Evolutionary conservation across 2,329 filamentous ascomycete species (phyloP).

Genomic region (Colletotrichum plurivorum): DNA sequence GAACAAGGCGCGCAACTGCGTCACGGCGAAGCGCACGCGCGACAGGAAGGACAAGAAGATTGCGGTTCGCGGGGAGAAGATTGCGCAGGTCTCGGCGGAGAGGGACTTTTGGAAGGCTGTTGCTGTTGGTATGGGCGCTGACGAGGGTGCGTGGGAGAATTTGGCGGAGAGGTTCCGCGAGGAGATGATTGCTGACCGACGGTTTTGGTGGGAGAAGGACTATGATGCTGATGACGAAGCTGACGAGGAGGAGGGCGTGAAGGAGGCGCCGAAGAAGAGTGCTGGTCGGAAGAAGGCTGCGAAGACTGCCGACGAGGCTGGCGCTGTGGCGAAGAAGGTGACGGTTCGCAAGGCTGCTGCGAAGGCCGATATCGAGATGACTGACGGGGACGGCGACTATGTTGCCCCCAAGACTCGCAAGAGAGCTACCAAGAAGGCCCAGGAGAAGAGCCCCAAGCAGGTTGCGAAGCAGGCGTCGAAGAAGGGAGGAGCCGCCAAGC

Average conservation of each 20-base stretch:
- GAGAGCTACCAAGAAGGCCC: no score
- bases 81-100: constrained; percentile 43
- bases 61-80: constrained; percentile 46
- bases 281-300: no score
- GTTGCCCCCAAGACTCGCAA: no score
- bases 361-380: no score
- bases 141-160: constrained; percentile 41
- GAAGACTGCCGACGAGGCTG: no score
- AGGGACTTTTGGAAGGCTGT: constrained; percentile 43
- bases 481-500: no score
- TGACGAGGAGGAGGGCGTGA: background rate
- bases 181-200: constrained; percentile 41
- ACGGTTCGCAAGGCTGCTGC: no score
- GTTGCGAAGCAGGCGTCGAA: no score
- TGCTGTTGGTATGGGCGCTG: constrained; percentile 45
- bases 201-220: constrained; percentile 40
- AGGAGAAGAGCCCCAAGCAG: no score
- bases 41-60: constrained; percentile 30
- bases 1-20: constrained; percentile 54
- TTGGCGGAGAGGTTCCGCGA: constrained; percentile 41
- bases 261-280: background rate
- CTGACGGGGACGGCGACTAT: no score
- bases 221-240: background rate
- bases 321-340: no score
- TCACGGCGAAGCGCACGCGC: constrained; percentile 54